Percentiles rank a stretch among this genome's conserved stretches.
phyloP scores from a whole-genome alignment of 768 basidiomycete species.

The Podaxis pistillaris region DNA sequence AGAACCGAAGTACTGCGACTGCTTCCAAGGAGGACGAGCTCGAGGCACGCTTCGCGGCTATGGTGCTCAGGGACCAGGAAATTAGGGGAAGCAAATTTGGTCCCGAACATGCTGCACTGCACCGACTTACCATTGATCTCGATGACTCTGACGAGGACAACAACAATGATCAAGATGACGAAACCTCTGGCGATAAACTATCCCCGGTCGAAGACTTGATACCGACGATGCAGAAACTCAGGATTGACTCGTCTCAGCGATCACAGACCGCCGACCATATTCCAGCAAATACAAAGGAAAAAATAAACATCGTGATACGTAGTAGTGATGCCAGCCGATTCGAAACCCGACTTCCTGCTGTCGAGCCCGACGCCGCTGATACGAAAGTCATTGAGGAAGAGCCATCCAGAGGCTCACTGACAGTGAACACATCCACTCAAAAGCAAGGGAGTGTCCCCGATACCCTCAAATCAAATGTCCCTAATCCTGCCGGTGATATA shows the following conservation, averaged over 20 bases:
- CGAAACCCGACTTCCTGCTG: background rate
- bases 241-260: background rate
- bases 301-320: background rate
- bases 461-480: background rate
- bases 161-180: background rate
- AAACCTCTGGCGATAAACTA: background rate
- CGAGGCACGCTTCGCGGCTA: constrained; percentile 3
- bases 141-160: constrained; percentile 1
- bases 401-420: background rate
- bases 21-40: background rate
- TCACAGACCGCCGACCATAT: background rate
- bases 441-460: background rate
- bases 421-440: background rate
- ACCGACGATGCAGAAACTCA: background rate
- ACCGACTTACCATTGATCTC: background rate
- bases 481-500: background rate
- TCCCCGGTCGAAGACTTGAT: background rate
- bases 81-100: background rate
- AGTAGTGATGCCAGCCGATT: background rate
- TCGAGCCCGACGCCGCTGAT: background rate
- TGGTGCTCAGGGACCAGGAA: background rate
- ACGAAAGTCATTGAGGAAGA: background rate
- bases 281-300: background rate
- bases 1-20: background rate
- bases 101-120: background rate